Conservation (phyloP, 352 stramenopile genomes). For the Globisporangium middletonii region DNA sequence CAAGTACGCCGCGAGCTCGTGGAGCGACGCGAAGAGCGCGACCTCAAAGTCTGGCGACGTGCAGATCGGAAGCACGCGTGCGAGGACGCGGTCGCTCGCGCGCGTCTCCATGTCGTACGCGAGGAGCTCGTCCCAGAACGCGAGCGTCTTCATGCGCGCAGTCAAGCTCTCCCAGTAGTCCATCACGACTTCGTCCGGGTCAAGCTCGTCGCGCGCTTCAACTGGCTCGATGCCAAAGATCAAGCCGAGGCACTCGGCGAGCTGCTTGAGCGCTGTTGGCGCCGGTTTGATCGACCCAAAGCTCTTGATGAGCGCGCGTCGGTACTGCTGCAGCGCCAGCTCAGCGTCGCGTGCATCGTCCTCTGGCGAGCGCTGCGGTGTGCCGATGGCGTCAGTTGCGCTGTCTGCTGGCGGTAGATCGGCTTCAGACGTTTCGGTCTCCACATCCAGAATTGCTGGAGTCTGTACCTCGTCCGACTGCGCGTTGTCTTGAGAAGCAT, state of each 20-base stretch:
- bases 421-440: too few relatives aligned
- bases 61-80: slow-evolving; percentile 48
- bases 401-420: background rate
- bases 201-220: slow-evolving; percentile 50
- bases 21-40: slow-evolving; percentile 33
- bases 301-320: slow-evolving; percentile 22
- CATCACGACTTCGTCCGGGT: slow-evolving; percentile 68
- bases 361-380: background rate
- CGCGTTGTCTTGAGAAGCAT: too few relatives aligned
- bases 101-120: slow-evolving; percentile 34
- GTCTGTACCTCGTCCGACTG: too few relatives aligned
- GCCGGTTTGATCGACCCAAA: slow-evolving; percentile 33
- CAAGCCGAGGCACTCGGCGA: slow-evolving; percentile 62
- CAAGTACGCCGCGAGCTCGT: slow-evolving; percentile 47
- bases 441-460: too few relatives aligned
- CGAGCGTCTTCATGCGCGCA: slow-evolving; percentile 19
- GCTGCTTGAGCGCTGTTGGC: slow-evolving; percentile 47
- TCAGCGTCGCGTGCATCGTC: background rate
- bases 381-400: background rate
- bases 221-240: slow-evolving; percentile 61
- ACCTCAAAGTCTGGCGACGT: slow-evolving; percentile 55
- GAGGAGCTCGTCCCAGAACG: slow-evolving; percentile 45
- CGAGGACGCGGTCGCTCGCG: slow-evolving; percentile 49
- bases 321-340: slow-evolving; percentile 8
- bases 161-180: slow-evolving; percentile 61